Evolutionary conservation across 306 rosid genomes (phyloP).

Genomic region (Ochetophila trinervis): DNA sequence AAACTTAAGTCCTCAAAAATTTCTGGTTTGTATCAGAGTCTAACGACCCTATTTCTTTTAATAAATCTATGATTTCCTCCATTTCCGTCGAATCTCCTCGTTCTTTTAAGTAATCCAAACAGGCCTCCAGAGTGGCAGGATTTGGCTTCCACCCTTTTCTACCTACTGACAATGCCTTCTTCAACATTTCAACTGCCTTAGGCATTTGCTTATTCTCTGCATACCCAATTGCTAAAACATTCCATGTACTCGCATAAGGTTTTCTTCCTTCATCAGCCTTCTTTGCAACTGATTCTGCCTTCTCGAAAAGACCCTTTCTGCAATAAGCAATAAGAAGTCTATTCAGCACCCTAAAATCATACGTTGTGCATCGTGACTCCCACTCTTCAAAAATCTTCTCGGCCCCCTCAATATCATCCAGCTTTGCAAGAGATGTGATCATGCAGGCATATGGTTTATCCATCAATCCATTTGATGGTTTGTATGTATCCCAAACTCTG

Average conservation of each 20-base stretch:
- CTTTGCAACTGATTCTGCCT: constrained; percentile 30
- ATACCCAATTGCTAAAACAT: constrained; percentile 34
- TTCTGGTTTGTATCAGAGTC: constrained; percentile 17
- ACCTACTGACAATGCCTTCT: constrained; percentile 29
- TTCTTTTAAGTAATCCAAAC: constrained; percentile 35
- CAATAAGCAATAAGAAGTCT: constrained; percentile 38
- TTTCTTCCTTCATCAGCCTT: constrained; percentile 25
- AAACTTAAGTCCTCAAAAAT: constrained; percentile 26
- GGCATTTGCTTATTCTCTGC: constrained; percentile 18
- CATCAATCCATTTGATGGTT: constrained; percentile 14
- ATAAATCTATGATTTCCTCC: constrained; percentile 22
- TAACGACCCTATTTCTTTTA: constrained; percentile 18
- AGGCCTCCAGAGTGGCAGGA: constrained; percentile 11
- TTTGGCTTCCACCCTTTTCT: constrained; percentile 34
- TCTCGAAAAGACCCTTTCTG: constrained; percentile 32
- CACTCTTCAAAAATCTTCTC: constrained; percentile 38
- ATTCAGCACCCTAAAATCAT: constrained; percentile 39
- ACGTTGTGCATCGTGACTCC: constrained; percentile 28
- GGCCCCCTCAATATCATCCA: constrained; percentile 38
- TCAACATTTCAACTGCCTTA: constrained; percentile 33
- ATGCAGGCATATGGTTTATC: constrained; percentile 29
- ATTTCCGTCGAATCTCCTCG: constrained; percentile 29
- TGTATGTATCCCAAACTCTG: constrained; percentile 36
- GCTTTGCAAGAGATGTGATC: constrained; percentile 32
- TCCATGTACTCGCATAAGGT: constrained; percentile 33